A percentile compares a stretch with the other conserved stretches of the same genome.
Evolutionary conservation across 139 green algal species (phyloP).

Genomic region (Auxenochlorella protothecoides): DNA sequence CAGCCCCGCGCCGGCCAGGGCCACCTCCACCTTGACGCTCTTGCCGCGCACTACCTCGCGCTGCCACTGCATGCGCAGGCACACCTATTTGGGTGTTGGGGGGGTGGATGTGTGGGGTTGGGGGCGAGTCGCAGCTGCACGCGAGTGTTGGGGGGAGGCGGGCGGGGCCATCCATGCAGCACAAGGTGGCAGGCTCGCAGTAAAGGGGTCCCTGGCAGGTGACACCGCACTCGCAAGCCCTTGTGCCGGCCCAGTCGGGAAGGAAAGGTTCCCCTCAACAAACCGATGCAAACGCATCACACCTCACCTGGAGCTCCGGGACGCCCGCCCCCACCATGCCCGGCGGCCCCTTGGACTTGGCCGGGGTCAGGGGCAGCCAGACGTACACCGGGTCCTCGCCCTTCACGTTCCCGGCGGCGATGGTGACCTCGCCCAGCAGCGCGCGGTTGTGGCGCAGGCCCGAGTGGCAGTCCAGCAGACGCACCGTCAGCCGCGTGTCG

Average conservation of each 20-base stretch:
- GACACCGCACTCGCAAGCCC: no score
- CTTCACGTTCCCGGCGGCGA: conserved; percentile 28
- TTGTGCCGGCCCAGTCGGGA: no score
- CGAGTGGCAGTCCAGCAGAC: conserved; percentile 22
- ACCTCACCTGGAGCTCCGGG: conserved; percentile 22
- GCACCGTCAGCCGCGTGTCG: conserved; percentile 20
- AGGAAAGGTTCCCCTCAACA: no score
- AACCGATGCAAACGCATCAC: no score
- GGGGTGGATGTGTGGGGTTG: no score
- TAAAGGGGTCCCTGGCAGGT: no score
- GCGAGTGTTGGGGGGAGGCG: neutral
- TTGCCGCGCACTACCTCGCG: conserved; percentile 23
- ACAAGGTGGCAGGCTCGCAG: no score
- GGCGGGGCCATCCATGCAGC: neutral
- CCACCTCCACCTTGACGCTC: conserved; percentile 38
- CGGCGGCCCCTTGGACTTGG: neutral
- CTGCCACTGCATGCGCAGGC: conserved; percentile 55
- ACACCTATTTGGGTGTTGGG: conserved; percentile 23
- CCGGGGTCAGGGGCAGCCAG: conserved; percentile 50
- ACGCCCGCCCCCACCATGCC: conserved; percentile 5
- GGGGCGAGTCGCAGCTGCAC: neutral
- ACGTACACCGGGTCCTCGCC: conserved; percentile 54
- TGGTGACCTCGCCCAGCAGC: conserved; percentile 28
- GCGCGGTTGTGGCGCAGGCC: neutral
- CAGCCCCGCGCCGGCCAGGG: conserved; percentile 46